These are phyloP conservation scores for Pythium aphanidermatum DNA, from an alignment of 352 stramenopile genomes.

Conservation along the genomic window DNA sequence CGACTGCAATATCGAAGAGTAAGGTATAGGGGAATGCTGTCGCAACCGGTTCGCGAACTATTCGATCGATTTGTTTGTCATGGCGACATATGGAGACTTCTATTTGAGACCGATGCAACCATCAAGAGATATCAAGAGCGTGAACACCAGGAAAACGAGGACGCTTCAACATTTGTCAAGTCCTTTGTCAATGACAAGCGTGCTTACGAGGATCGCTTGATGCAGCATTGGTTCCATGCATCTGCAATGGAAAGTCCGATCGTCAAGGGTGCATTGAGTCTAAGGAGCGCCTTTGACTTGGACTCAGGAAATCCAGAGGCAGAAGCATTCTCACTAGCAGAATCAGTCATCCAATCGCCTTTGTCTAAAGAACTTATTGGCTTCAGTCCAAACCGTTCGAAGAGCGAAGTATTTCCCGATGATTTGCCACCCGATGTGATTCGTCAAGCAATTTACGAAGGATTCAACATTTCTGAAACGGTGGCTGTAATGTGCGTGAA, in stretches of 20 bases:
- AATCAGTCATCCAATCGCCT: constrained; percentile 25
- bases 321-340: constrained; percentile 6
- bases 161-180: constrained; percentile 47
- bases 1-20: constrained; percentile 36
- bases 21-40: constrained; percentile 30
- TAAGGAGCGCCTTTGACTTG: constrained; percentile 20
- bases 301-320: not conserved
- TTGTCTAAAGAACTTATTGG: constrained; percentile 36
- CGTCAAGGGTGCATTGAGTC: constrained; percentile 24
- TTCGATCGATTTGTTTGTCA: constrained; percentile 42
- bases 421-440: constrained; percentile 44
- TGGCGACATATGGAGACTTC: constrained; percentile 54
- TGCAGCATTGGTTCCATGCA: constrained; percentile 55
- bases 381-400: constrained; percentile 37
- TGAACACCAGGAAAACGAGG: constrained; percentile 30
- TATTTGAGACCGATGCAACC: constrained; percentile 53
- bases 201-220: constrained; percentile 43
- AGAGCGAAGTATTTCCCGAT: constrained; percentile 40
- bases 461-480: constrained; percentile 39
- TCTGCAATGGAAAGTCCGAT: constrained; percentile 50
- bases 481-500: constrained; percentile 48
- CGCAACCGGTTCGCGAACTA: constrained; percentile 30
- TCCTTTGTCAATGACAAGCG: constrained; percentile 41
- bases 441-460: constrained; percentile 42
- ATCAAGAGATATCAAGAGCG: constrained; percentile 46